A percentile compares a stretch with the other conserved stretches of the same genome.
These are phyloP conservation scores for Sarocladiaceae sp. DNA, from an alignment of 2,329 filamentous ascomycete species.

Conservation along the genomic window DNA sequence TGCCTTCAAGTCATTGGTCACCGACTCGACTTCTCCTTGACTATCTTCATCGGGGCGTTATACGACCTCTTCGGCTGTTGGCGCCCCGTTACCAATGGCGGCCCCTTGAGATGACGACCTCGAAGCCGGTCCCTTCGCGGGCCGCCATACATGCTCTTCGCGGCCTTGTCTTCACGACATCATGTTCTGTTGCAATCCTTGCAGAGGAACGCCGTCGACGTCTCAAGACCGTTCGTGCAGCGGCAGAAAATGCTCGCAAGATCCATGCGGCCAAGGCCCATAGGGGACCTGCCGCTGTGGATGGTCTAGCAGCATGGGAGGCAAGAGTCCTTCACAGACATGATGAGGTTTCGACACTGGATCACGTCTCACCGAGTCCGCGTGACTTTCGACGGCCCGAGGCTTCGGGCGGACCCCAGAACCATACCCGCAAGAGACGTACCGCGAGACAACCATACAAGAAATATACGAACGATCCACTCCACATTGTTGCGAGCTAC, in stretches of 20 bases:
- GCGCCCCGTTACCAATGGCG: slow-evolving; percentile 15
- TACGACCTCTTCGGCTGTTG: neutral
- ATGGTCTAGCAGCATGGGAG: slow-evolving; percentile 17
- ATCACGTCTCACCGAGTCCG: neutral
- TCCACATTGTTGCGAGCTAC: too few species aligned
- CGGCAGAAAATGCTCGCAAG: slow-evolving; percentile 46
- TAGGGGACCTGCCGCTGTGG: slow-evolving; percentile 22
- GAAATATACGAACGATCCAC: too few species aligned
- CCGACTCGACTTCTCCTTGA: too few species aligned
- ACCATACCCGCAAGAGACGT: too few species aligned
- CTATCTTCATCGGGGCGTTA: too few species aligned
- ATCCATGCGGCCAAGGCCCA: slow-evolving; percentile 34
- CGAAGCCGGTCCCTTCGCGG: slow-evolving; percentile 46
- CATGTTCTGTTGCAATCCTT: slow-evolving; percentile 48
- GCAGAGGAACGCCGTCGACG: slow-evolving; percentile 51
- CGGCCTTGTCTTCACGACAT: slow-evolving; percentile 49
- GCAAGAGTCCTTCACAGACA: slow-evolving; percentile 12
- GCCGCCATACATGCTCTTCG: slow-evolving; percentile 49
- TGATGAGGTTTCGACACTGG: neutral
- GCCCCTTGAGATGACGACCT: slow-evolving; percentile 37
- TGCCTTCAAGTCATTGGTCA: slow-evolving; percentile 14
- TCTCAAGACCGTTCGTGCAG: slow-evolving; percentile 42
- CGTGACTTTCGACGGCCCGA: slow-evolving; percentile 5
- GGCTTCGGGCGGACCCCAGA: too few species aligned
- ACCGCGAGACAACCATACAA: too few species aligned